Conservation (phyloP, 306 rosid species). For the Vicia sativa region DNA sequence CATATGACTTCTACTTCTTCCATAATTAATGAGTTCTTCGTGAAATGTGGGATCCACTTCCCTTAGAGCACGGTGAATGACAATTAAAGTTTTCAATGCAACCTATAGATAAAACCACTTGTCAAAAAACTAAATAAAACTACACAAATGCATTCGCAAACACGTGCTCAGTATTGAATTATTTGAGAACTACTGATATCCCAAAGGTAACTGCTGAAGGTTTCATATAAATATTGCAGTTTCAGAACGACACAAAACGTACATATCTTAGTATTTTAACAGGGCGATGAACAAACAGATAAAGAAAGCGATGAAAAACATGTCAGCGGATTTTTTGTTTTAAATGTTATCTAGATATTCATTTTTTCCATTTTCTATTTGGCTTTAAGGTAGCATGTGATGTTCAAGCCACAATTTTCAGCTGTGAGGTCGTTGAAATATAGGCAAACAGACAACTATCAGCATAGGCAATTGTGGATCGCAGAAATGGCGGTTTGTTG, state of each 20-base stretch:
- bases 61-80: conserved; percentile 98
- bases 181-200: not conserved
- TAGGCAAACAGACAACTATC: not conserved
- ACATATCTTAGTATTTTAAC: not conserved
- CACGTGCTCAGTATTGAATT: conserved; percentile 9
- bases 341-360: not conserved
- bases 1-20: conserved; percentile 97
- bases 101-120: conserved; percentile 59
- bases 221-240: conserved; percentile 4
- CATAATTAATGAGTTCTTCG: conserved; percentile 95
- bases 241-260: conserved; percentile 8
- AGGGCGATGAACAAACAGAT: too few relatives aligned
- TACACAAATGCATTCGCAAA: conserved; percentile 12
- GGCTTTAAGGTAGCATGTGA: conserved; percentile 15
- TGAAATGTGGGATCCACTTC: conserved; percentile 99
- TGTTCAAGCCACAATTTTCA: conserved; percentile 29
- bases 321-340: not conserved
- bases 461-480: not conserved
- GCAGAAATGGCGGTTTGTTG: not conserved
- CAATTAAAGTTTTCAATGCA: conserved; percentile 87
- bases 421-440: conserved; percentile 10
- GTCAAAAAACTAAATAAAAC: conserved; percentile 38
- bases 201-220: conserved; percentile 5
- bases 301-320: too few relatives aligned
- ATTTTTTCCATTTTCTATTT: conserved; percentile 7